Conservation (phyloP, 768 basidiomycete genomes). For the Omphalotus guepiniiformis region DNA sequence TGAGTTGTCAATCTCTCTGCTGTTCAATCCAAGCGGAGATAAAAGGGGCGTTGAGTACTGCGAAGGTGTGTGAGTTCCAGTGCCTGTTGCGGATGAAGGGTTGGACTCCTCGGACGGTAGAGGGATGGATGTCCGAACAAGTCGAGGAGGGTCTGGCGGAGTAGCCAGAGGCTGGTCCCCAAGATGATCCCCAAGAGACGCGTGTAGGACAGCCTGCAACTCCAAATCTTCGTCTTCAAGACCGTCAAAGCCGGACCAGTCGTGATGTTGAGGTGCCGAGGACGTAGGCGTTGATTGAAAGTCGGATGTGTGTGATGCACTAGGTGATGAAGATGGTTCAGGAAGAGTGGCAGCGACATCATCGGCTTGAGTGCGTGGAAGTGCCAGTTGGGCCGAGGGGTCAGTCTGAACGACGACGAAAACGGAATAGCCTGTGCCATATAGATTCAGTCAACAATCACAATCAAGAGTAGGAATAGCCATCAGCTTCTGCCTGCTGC, state of each 20-base stretch:
- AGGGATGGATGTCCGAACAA: conserved; percentile 23
- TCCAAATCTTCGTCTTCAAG: conserved; percentile 85
- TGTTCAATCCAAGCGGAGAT: conserved; percentile 3
- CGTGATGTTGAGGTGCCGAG: neutral
- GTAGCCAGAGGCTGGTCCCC: conserved; percentile 14
- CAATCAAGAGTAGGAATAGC: conserved; percentile 31
- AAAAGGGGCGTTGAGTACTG: conserved; percentile 10
- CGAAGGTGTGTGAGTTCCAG: conserved; percentile 12
- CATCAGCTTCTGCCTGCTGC: conserved; percentile 83
- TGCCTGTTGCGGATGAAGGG: conserved; percentile 14
- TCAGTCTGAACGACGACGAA: conserved; percentile 72
- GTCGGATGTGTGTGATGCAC: neutral
- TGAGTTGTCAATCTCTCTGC: conserved; percentile 20
- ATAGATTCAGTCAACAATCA: conserved; percentile 1
- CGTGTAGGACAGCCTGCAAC: conserved; percentile 83
- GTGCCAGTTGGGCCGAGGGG: conserved; percentile 43
- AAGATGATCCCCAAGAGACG: conserved; percentile 50
- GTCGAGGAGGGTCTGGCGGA: conserved; percentile 22
- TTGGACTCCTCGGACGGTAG: conserved; percentile 15
- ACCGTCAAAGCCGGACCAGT: conserved; percentile 24
- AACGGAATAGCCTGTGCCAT: conserved; percentile 64
- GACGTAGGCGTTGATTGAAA: neutral
- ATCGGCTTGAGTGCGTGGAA: conserved; percentile 70
- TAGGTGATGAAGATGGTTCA: conserved; percentile 45
- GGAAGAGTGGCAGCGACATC: conserved; percentile 61